These are phyloP conservation scores for Cercophora newfieldiana DNA, from an alignment of 495 filamentous ascomycete genomes.

Conservation along the genomic window DNA sequence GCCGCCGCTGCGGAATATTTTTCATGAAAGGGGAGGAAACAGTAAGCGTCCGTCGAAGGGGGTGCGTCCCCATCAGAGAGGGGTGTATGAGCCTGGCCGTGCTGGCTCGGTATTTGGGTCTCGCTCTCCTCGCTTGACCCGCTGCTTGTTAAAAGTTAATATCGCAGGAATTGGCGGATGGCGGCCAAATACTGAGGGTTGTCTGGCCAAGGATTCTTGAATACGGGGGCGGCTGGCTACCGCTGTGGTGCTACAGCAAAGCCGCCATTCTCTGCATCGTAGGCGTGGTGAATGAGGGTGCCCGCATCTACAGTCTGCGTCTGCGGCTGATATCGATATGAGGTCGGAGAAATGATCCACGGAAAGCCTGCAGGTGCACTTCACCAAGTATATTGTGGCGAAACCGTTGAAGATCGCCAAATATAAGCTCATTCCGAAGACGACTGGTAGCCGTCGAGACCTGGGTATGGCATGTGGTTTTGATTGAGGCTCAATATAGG, in stretches of 20 bases:
- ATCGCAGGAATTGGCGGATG: constrained; percentile 9
- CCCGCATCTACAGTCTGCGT: not conserved
- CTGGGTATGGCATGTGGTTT: constrained; percentile 15
- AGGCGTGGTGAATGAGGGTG: not conserved
- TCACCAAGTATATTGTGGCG: not conserved
- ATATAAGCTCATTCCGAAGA: constrained; percentile 25
- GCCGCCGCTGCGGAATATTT: not conserved
- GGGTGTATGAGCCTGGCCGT: not conserved
- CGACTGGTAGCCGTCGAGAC: constrained; percentile 1
- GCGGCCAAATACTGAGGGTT: not conserved
- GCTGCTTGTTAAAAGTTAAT: constrained; percentile 2
- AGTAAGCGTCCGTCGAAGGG: not conserved
- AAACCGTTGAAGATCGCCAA: constrained; percentile 7
- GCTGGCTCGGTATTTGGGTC: constrained; percentile 11
- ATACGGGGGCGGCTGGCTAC: constrained; percentile 4
- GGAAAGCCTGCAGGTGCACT: constrained; percentile 8
- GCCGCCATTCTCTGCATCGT: not conserved
- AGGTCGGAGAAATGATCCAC: constrained; percentile 9
- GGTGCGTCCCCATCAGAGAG: not conserved
- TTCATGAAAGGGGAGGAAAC: not conserved
- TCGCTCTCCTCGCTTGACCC: not conserved
- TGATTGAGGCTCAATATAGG: constrained; percentile 26
- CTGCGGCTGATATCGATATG: constrained; percentile 15
- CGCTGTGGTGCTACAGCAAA: constrained; percentile 1
- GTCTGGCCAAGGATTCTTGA: not conserved